Evolutionary conservation across 2,329 filamentous ascomycete species (phyloP), one percentile per base, ranked within the genome.

Genomic region (Fusarium kyushuense): DNA sequence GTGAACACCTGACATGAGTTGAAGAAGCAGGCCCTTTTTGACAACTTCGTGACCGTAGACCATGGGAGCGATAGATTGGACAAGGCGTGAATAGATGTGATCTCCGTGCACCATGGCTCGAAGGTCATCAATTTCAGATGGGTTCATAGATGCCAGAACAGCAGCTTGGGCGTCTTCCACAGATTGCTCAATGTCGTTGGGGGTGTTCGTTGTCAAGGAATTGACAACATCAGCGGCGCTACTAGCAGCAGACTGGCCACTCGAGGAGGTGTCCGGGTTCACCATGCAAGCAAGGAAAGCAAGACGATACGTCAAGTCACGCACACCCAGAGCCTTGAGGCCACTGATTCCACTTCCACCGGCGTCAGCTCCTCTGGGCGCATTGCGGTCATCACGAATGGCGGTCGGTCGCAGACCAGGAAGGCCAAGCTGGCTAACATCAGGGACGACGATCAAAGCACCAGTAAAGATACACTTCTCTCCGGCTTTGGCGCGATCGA

Each of bases 401-500:
- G 94, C 92, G 63, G 94, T 93, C 17, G 93, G 91, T 57, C 91
- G 86, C 25, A 94, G 86, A 47, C 96, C 96, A 3, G 96, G 96
- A 30, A 98, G 88, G 38, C 94, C 91, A 58, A 99, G 88, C 78
- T 98, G 96, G 76, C 94, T 97, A 63, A 99, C 93, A 78, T 99
- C 96, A 1, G 96, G 96, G 33, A 99, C 94, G 19, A 99, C 96
- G 63, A 99, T 98, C 68, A 98, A 82, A 7, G 94, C 94, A 68
- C 96, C 96, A 0, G 95, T 98, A 79, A 99, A 99, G 75, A 99
- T 93, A 79, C 96, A 99, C 80, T 97, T 97, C 80, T 99, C 96
- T 68, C 96, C 96, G 48, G 96, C 96, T 83, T 98, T 98, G 53
- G 95, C 94, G 52, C 96, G 90, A 75, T 99, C 96, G 27, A 99